Base-by-base conservation (phyloP, 495 filamentous ascomycete species). In the Echria macrotheca region DNA sequence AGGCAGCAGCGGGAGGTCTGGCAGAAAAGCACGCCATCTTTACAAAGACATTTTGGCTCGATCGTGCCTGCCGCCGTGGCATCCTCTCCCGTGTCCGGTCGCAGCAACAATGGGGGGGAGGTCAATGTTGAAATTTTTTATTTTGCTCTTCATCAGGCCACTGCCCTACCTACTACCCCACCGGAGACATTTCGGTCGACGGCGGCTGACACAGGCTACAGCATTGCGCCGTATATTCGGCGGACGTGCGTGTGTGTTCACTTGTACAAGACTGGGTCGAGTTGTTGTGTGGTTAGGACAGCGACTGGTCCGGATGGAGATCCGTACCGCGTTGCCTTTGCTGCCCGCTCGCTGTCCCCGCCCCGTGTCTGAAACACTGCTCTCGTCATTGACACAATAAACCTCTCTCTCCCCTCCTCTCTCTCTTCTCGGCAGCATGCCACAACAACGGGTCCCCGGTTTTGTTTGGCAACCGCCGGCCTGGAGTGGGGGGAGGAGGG, bases 291-390 rank as follows among this genome's bases (percentile, higher is more conserved):
- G 19, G 23, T 22, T 19, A 42, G 23, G 5, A n/a, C 39, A 19
- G 19, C 11, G 12, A 42, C 39, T 42, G 39, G 39, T 26, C 39
- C 37, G 39, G 39, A 11, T 42, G 21, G 19, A 15, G 10, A 22
- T 42, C 39, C 39, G 39, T 42, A 42, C 39, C 39, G 23, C 9
- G 21, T 7, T 15, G 19, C 17, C 38, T 21, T 23, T 42, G 3
- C 21, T n/a, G n/a, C n/a, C n/a, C n/a, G n/a, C 21, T 26, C 3
- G 21, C 39, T 25, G 21, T 22, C 39, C 39, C 26, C 39, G 26
- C 23, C n/a, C n/a, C n/a, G n/a, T n/a, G n/a, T 19, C 39, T 42
- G 39, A 42, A 42, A 42, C 39, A 42, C n/a, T n/a, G n/a, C 39
- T 19, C 39, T 42, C 39, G 39, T 42, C 39, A 42, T 42, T 23